Base-by-base conservation (phyloP, 2,329 filamentous ascomycete species). In the Lasiodiplodia citricola region DNA sequence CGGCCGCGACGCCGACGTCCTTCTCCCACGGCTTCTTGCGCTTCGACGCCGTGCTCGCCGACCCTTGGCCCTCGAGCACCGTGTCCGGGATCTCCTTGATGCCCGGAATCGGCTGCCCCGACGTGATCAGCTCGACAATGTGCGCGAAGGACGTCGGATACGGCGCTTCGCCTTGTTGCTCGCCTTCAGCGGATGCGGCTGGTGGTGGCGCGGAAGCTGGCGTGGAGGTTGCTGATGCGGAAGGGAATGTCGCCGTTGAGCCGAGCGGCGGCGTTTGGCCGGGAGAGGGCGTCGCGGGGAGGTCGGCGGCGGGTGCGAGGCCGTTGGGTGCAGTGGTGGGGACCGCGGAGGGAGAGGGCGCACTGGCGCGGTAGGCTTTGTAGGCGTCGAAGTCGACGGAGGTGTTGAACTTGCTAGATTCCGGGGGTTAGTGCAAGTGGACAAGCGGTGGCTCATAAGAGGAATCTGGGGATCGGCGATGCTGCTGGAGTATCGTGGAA, bases 61-160 rank as follows among this genome's bases (percentile, higher is more conserved):
- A 87, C 70, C 91, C 90, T 70, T 92, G 87, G 4, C 91, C 91
- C 66, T 89, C 85, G 23, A 94, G 84, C 5, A 97, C 84, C 0
- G 91, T 96, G 72, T 93, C 88, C 4, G 94, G 93, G 66, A 97
- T 95, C 71, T 97, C 88, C 73, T 90, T 90, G 75, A 97, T 96
- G 0, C 94, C 94, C 1, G 94, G 93, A 54, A 97, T 91, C 0
- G 92, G 90, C 73, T 93, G 89, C 66, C 93, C 93, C 35, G 89
- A 90, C 28, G 92, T 92, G 66, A 97, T 92, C 67, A 97, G 87
- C 74, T 93, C 91, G 67, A 97, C 90, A 70, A 97, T 93, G 72
- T 95, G 90, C 8, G 92, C 91, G 79, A 97, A 97, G 1, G 89
- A 91, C 60, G 90, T 90, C 3, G 94, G 94, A 74, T 97, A 97